Conservation (phyloP, 2,329 filamentous ascomycete genomes). For the Fonsecaea pedrosoi region DNA sequence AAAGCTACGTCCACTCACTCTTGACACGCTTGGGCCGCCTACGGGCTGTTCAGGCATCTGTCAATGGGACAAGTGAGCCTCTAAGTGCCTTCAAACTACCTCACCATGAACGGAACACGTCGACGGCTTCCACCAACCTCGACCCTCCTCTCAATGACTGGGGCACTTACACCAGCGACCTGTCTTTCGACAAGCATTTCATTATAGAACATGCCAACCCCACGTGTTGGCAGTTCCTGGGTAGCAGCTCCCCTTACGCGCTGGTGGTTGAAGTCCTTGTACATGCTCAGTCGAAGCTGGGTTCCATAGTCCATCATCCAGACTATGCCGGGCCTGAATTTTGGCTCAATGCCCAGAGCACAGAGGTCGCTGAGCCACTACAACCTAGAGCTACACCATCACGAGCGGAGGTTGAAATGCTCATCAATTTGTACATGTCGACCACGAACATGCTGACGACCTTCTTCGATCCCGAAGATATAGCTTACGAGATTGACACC, state of each 20-base stretch:
- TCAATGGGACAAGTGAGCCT: conserved; percentile 31
- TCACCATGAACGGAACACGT: conserved; percentile 31
- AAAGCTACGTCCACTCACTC: conserved; percentile 41
- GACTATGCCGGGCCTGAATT: conserved; percentile 39
- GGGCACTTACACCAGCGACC: conserved; percentile 37
- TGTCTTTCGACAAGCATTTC: conserved; percentile 42
- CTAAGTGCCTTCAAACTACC: conserved; percentile 20
- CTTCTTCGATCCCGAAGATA: conserved; percentile 42
- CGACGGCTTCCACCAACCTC: conserved; percentile 26
- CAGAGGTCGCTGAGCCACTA: conserved; percentile 32
- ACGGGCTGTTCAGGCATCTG: conserved; percentile 37
- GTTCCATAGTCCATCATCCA: conserved; percentile 37
- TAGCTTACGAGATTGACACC: conserved; percentile 38
- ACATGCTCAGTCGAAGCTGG: conserved; percentile 39
- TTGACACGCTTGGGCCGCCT: conserved; percentile 38
- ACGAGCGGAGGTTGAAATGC: conserved; percentile 38
- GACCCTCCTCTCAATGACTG: conserved; percentile 31
- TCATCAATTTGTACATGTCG: conserved; percentile 42
- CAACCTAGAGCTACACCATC: conserved; percentile 33
- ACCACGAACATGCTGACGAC: conserved; percentile 44
- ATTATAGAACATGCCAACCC: conserved; percentile 40
- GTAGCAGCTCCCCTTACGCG: conserved; percentile 40
- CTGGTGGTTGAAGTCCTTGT: conserved; percentile 40
- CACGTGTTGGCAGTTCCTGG: conserved; percentile 41
- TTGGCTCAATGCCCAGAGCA: conserved; percentile 38